phyloP scores from a whole-genome alignment of 2,329 filamentous ascomycete genomes.

The Fusarium gaditjirri region DNA sequence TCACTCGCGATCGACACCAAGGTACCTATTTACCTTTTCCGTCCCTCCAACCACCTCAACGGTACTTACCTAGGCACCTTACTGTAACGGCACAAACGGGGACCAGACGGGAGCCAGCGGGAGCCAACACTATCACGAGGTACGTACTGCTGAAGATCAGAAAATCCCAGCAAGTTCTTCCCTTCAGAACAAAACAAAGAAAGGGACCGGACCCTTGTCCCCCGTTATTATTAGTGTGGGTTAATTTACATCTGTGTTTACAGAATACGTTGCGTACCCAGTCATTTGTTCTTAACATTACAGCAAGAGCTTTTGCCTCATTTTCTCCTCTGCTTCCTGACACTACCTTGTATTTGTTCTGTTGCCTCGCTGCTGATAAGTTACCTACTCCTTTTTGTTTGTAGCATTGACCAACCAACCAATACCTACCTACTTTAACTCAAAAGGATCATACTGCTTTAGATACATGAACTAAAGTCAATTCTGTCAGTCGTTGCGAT shows the following conservation, averaged over 20 bases:
- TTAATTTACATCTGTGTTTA: conserved; percentile 13
- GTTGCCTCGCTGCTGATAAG: background rate
- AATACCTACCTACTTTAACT: background rate
- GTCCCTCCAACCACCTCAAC: conserved; percentile 20
- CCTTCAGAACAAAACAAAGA: conserved; percentile 14
- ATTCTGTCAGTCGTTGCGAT: conserved; percentile 37
- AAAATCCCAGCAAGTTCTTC: conserved; percentile 19
- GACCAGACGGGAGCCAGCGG: conserved; percentile 27
- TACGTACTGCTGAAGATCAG: conserved; percentile 14
- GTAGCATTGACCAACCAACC: conserved; percentile 25
- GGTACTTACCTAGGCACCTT: background rate
- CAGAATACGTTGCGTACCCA: background rate
- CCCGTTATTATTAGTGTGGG: conserved; percentile 2
- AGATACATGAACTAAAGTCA: background rate
- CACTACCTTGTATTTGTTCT: background rate
- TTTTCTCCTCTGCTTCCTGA: background rate
- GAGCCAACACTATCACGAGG: conserved; percentile 17
- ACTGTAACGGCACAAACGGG: conserved; percentile 25
- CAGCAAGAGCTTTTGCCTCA: conserved; percentile 1
- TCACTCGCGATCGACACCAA: background rate
- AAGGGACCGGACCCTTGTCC: background rate
- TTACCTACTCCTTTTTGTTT: conserved; percentile 1
- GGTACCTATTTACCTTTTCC: conserved; percentile 4
- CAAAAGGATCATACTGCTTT: background rate
- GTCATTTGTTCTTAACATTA: conserved; percentile 2